Evolutionary conservation across 2,329 filamentous ascomycete genomes (phyloP).

Genomic region (Ophiostoma himal-ulmi): DNA sequence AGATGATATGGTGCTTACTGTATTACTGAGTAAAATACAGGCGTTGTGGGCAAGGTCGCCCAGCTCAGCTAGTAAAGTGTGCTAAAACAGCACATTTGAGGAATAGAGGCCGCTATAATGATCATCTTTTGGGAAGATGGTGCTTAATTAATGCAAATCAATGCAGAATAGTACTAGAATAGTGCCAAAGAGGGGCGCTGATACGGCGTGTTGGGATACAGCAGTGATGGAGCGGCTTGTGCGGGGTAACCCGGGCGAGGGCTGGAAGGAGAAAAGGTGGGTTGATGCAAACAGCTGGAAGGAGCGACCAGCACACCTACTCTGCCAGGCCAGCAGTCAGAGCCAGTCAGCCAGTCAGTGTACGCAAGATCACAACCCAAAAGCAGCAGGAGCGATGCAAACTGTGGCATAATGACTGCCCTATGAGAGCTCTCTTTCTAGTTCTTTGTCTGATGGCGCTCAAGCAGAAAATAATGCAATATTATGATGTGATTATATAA

Average conservation of each 20-base stretch:
- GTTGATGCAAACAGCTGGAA: slow-evolving; percentile 12
- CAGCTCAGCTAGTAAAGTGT: neutral
- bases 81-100: neutral
- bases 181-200: neutral
- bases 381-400: neutral
- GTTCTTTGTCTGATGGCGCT: neutral
- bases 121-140: neutral
- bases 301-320: neutral
- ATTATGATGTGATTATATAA: neutral
- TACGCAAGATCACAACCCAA: neutral
- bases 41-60: neutral
- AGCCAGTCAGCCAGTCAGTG: neutral
- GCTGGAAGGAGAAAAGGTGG: neutral
- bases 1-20: neutral
- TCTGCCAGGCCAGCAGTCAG: neutral
- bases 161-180: neutral
- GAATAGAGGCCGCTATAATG: neutral
- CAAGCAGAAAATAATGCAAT: neutral
- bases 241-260: slow-evolving; percentile 10
- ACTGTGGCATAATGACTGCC: neutral
- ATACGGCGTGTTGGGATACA: slow-evolving; percentile 6
- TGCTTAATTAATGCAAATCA: too few relatives aligned
- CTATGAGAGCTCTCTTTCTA: neutral
- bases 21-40: neutral
- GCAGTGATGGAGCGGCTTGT: slow-evolving; percentile 10